Evolutionary conservation across 495 filamentous ascomycete species (phyloP).

Genomic region (Hypoxylon perforatum): DNA sequence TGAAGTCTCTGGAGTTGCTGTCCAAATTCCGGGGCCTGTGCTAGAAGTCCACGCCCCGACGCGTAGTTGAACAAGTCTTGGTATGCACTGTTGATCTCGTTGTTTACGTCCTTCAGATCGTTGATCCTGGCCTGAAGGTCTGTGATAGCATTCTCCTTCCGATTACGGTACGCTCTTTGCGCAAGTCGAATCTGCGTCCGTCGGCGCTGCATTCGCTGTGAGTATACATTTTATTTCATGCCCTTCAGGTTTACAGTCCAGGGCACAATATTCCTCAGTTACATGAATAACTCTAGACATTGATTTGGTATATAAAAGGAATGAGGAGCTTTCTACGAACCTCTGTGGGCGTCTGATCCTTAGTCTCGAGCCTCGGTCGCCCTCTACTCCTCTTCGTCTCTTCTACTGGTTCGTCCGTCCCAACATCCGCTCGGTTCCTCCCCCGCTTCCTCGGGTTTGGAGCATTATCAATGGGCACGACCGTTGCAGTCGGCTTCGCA

Average conservation of each 20-base stretch:
- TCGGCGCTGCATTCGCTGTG: constrained; percentile 68
- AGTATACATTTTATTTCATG: constrained; percentile 17
- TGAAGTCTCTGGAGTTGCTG: constrained; percentile 54
- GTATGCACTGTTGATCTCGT: constrained; percentile 80
- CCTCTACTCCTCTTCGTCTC: constrained; percentile 68
- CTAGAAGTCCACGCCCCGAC: constrained; percentile 59
- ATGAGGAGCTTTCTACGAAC: constrained; percentile 49
- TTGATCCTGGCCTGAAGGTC: constrained; percentile 74
- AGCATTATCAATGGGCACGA: constrained; percentile 8
- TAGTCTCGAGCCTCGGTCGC: constrained; percentile 74
- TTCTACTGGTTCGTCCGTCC: constrained; percentile 47
- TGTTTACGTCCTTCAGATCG: constrained; percentile 71
- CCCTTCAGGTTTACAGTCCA: background rate
- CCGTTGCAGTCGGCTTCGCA: constrained; percentile 20
- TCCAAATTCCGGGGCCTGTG: constrained; percentile 62
- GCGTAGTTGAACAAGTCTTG: constrained; percentile 73
- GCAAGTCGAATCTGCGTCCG: constrained; percentile 89
- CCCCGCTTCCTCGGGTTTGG: constrained; percentile 39
- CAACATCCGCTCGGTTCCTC: constrained; percentile 39
- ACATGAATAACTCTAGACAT: background rate
- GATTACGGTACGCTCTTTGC: constrained; percentile 84
- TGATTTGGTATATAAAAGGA: background rate
- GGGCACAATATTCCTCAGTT: too few relatives aligned
- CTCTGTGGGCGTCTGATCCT: constrained; percentile 70
- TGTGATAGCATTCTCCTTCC: constrained; percentile 84